Evolutionary conservation across 805 yeast genomes (phyloP), one percentile per base, ranked within the genome.

Genomic region (Starmerella floricola): DNA sequence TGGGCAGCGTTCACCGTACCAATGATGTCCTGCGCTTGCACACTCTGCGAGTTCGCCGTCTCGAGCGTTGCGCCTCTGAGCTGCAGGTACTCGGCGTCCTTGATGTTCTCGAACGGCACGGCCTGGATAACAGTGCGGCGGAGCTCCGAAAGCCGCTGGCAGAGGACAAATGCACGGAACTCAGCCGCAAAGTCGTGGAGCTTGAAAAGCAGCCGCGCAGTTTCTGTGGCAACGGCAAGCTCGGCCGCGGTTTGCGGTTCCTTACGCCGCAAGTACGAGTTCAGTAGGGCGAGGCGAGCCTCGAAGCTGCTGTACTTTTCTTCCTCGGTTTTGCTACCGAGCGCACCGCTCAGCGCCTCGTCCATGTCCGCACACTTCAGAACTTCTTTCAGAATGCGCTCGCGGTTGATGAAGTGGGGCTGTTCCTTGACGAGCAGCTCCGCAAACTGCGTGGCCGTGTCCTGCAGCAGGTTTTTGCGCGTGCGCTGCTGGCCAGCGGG

Each of bases 61-160:
- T n/a, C n/a, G n/a, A n/a, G n/a, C n/a, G n/a, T n/a, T n/a, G n/a
- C 83, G 44, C 74, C 74, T 26, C 95, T 95, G 48, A 88, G 69
- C 65, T 91, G 97, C 46, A 81, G 67, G 40, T 81, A 65, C 59
- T 81, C 85, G 43, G 76, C 76, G 52, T 73, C 67, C 45, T 64
- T 63, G 41, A 58, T 48, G 12, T 67, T 66, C 53, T 67, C 53
- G 43, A 73, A 63, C 52, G 65, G 69, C 0, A 84, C 76, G 3
- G 93, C 96, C 62, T 84, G 95, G 26, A 78, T 65, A 29, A 88
- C 61, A 37, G 76, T 71, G 58, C 81, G 78, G 54, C 79, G 74
- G 38, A 88, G 68, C 41, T 79, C 85, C 36, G 75, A 61, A 12
- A 83, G 71, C 29, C 71, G 67, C 29, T 67, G 51, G 27, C 84